These are phyloP conservation scores for Leccinum imitatum DNA, from an alignment of 768 basidiomycete species.

Conservation along the genomic window DNA sequence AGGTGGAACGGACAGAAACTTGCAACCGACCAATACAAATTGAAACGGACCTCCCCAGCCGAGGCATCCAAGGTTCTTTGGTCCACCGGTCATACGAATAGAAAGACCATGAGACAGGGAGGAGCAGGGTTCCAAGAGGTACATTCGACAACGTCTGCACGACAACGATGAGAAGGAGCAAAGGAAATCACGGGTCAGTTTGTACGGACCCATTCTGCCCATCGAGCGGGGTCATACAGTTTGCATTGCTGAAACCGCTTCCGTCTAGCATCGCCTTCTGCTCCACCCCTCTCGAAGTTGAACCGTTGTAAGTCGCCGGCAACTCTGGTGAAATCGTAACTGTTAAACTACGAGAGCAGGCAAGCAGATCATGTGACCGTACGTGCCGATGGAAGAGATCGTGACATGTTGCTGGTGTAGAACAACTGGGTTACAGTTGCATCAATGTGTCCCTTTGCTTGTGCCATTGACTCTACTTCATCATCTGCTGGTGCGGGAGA, in stretches of 20 bases:
- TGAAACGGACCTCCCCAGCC: no score
- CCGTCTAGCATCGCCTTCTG: constrained; percentile 89
- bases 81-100: no score
- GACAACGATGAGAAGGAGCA: not conserved
- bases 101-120: no score
- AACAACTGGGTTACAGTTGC: constrained; percentile 86
- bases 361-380: not conserved
- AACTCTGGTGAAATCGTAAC: constrained; percentile 89
- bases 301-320: constrained; percentile 97
- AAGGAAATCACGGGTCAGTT: not conserved
- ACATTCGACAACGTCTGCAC: not conserved
- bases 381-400: constrained; percentile 74
- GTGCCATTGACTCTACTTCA: constrained; percentile 54
- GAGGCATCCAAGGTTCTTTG: constrained; percentile 1
- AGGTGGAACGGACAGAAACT: no score
- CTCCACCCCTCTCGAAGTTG: constrained; percentile 92
- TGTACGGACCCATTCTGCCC: constrained; percentile 67
- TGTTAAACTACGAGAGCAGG: constrained; percentile 27
- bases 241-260: constrained; percentile 88
- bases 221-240: constrained; percentile 86
- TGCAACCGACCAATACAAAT: not conserved
- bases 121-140: no score
- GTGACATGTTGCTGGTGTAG: constrained; percentile 80
- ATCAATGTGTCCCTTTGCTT: constrained; percentile 83
- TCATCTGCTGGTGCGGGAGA: constrained; percentile 58